Evolutionary conservation across 192 early-diverging fungal species (phyloP), one percentile per base, ranked within the genome.

Genomic region (Backusella macrospora): DNA sequence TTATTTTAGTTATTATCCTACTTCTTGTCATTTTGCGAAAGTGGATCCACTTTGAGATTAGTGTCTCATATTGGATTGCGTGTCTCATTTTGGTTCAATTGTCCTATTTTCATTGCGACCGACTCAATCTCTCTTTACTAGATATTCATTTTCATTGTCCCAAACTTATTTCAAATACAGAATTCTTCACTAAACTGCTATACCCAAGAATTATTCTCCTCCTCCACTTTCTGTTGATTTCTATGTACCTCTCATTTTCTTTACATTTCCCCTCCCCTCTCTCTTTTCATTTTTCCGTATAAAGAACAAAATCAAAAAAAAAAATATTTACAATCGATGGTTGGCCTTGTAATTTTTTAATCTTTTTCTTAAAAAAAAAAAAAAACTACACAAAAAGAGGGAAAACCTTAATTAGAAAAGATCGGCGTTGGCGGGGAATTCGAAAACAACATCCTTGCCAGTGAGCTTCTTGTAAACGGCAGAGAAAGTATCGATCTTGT

Each of bases 401-500:
- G 29, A 34, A 34, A 34, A 34, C 29, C 29, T 34, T 34, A 34
- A 55, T 55, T 55, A 55, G 49, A 55, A 55, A 55, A 55, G 49
- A 55, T 82, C 80, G 39, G 69, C 76, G 64, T 71, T 76, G 70
- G 86, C 87, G 76, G 89, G 92, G 94, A 99, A 99, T 88, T 98
- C 96, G 82, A 99, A 99, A 78, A 92, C 90, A 79, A 99, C 96
- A 71, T 99, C 95, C 92, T 99, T 99, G 85, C 95, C 94, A 74
- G 98, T 98, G 71, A 98, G 85, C 80, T 92, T 92, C 87, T 92
- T 91, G 95, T 98, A 98, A 68, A 96, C 92, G 70, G 95, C 86
- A 72, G 93, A 89, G 90, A 98, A 99, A 75, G 96, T 97, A 87
- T 96, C 94, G 40, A 99, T 91, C 92, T 98, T 98, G 94, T 98